Conservation (phyloP, 2,329 filamentous ascomycete species). For the Colletotrichum navitas region DNA sequence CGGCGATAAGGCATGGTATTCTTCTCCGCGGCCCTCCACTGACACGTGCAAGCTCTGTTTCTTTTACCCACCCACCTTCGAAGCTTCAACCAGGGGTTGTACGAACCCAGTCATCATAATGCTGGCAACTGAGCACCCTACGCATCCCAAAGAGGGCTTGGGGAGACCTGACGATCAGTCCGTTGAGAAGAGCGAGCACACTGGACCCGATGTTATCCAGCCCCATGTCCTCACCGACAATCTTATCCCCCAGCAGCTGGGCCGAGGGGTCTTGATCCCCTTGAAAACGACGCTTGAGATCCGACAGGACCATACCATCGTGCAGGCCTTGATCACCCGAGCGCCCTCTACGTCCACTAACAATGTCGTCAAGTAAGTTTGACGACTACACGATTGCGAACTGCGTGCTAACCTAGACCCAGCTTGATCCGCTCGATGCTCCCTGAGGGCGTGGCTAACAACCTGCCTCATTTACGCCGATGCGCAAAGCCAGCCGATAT, state of each 20-base stretch:
- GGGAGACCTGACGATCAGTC: conserved; percentile 26
- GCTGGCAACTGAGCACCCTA: conserved; percentile 31
- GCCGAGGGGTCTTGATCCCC: conserved; percentile 67
- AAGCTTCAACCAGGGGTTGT: conserved; percentile 3
- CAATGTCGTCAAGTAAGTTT: conserved; percentile 76
- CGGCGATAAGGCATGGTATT: neutral
- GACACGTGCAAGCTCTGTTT: conserved; percentile 7
- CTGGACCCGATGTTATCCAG: conserved; percentile 41
- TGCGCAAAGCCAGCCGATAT: conserved; percentile 80
- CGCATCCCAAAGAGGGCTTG: conserved; percentile 11
- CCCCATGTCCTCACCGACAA: conserved; percentile 52
- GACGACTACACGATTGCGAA: conserved; percentile 19
- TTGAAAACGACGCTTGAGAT: conserved; percentile 75
- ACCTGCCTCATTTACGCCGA: conserved; percentile 78
- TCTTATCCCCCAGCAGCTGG: conserved; percentile 52
- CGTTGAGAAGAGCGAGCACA: conserved; percentile 35
- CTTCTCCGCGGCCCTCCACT: neutral
- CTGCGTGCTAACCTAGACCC: conserved; percentile 47
- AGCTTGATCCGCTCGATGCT: conserved; percentile 63
- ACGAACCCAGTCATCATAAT: conserved; percentile 14
- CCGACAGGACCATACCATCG: conserved; percentile 68
- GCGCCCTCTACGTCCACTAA: conserved; percentile 80
- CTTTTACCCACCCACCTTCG: neutral
- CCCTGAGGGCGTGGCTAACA: conserved; percentile 72
- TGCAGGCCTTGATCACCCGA: conserved; percentile 77